Evolutionary conservation across 1,284 basidiomycete genomes (phyloP), one percentile per base, ranked within the genome.

Genomic region (Sanghuangporus baumii): DNA sequence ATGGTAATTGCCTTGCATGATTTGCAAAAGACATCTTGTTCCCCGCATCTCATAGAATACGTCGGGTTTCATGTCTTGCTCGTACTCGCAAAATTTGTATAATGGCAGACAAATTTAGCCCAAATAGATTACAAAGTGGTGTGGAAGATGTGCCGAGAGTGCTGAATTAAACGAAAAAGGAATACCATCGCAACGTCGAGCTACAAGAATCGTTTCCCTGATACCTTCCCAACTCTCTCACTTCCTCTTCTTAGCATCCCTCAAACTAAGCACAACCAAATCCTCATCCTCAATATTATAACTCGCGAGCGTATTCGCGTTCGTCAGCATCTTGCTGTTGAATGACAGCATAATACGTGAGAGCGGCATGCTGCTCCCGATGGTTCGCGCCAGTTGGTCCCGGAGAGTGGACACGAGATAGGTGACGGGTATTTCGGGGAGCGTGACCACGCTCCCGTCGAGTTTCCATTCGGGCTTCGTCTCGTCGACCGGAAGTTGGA

Each of bases 281-380:
- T 96, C 94, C 67, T 93, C 94, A 65, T 94, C 91, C 72, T 94
- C 94, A 67, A 97, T 72, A 71, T 97, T 97, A 71, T 93, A 89
- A 67, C 81, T 85, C 31, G 93, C 94, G 67, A 97, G 84, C 58
- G 91, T 88, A 65, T 84, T 87, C 62, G 81, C 80, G 74, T 96
- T 97, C 63, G 89, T 93, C 69, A 96, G 81, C 79, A 93, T 89
- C 75, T 92, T 93, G 51, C 87, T 87, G 64, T 79, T 76, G 72
- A 88, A 93, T 56, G 91, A 88, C 63, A 94, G 73, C 70, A 91
- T 80, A 69, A 96, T 88, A 64, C 84, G 84, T 46, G 89, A 90
- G 26, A 89, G 83, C n/a, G 91, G 81, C 41, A 95, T 75, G 34
- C 83, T 81, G 68, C 89, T 91, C 63, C 87, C 90, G 26, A 90